A percentile compares a stretch with the other conserved stretches of the same genome.
phyloP scores from a whole-genome alignment of 225 moss, liverwort and hornwort genomes.

The Rhytidiadelphus loreus region DNA sequence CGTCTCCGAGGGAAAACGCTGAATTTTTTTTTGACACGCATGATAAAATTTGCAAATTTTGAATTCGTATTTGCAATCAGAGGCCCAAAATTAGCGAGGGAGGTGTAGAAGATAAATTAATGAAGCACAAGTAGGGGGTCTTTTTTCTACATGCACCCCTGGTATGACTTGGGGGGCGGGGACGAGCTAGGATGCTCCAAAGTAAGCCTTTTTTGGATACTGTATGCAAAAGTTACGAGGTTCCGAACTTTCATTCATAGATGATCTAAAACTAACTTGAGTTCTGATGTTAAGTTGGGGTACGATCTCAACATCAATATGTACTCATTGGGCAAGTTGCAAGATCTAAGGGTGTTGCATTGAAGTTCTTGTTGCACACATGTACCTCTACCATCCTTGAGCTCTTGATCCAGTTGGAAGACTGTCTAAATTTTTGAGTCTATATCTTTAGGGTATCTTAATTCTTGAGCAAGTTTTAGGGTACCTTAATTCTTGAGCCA shows the following conservation, averaged over 20 bases:
- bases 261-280: neutral
- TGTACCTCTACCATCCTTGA: neutral
- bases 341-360: neutral
- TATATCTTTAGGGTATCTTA: neutral
- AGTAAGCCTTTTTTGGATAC: neutral
- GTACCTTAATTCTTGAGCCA: neutral
- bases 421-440: neutral
- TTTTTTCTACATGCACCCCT: too few species aligned
- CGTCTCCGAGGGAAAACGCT: too few species aligned
- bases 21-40: too few species aligned
- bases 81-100: too few species aligned
- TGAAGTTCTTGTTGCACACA: neutral
- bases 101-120: too few species aligned
- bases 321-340: neutral
- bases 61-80: too few species aligned
- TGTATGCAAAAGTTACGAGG: neutral
- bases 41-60: too few species aligned
- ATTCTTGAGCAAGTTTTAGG: neutral
- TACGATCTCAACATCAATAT: neutral
- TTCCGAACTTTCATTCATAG: neutral
- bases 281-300: neutral
- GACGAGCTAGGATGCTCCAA: too few species aligned
- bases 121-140: too few species aligned
- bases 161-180: too few species aligned
- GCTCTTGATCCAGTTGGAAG: neutral